Evolutionary conservation across 768 basidiomycete species (phyloP).

Genomic region (Mycena pura): DNA sequence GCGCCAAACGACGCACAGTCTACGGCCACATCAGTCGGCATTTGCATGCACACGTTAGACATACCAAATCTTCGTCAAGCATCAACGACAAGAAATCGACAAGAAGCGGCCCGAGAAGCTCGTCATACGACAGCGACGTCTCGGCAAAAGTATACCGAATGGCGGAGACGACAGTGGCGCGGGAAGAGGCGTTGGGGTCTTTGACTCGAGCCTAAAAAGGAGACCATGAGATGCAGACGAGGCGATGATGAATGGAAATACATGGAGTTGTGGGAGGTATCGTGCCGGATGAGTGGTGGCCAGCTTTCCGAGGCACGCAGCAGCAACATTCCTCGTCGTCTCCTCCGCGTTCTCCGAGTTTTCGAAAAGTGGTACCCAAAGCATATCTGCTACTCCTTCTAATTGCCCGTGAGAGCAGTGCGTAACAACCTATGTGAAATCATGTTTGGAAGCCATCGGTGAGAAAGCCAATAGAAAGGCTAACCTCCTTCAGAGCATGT

Average conservation of each 20-base stretch:
- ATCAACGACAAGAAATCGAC: conserved; percentile 92
- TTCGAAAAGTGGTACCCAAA: conserved; percentile 93
- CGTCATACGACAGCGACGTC: conserved; percentile 84
- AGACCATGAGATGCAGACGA: not conserved
- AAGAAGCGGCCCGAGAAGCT: conserved; percentile 85
- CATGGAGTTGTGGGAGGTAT: conserved; percentile 93
- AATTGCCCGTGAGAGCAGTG: conserved; percentile 87
- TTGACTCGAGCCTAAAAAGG: conserved; percentile 69
- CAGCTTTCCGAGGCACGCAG: conserved; percentile 95
- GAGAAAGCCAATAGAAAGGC: conserved; percentile 19
- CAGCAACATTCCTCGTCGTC: conserved; percentile 91
- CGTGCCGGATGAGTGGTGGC: conserved; percentile 90
- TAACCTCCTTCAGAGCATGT: conserved; percentile 91
- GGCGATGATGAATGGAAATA: conserved; percentile 41
- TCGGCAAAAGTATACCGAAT: conserved; percentile 95
- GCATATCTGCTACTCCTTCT: conserved; percentile 83
- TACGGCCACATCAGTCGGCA: conserved; percentile 36
- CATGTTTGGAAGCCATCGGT: not conserved
- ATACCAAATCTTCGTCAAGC: conserved; percentile 85
- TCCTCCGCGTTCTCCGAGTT: conserved; percentile 92
- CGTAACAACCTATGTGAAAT: conserved; percentile 74
- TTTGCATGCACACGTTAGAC: conserved; percentile 30
- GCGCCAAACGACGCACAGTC: conserved; percentile 89
- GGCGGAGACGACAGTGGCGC: conserved; percentile 91
- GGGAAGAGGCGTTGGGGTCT: conserved; percentile 71